phyloP scores from a whole-genome alignment of 1,284 basidiomycete genomes.

The Taiwanofungus camphoratus region DNA sequence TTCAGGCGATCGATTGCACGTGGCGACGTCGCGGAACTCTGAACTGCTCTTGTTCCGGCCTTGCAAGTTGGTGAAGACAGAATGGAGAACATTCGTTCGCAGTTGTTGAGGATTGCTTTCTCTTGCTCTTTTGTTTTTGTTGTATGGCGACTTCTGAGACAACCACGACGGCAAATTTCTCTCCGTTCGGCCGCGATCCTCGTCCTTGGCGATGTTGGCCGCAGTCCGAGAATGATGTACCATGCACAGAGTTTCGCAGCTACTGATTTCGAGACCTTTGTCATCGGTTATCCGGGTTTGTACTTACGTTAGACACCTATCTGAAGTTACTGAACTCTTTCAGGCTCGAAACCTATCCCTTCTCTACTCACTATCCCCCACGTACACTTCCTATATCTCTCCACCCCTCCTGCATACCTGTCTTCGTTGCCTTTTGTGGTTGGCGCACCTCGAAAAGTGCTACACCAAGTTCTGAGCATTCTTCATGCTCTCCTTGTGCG shows the following conservation, averaged over 20 bases:
- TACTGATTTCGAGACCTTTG: slow-evolving; percentile 71
- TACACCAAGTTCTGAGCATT: slow-evolving; percentile 62
- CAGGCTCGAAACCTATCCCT: slow-evolving; percentile 73
- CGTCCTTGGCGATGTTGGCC: slow-evolving; percentile 93
- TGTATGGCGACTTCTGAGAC: slow-evolving; percentile 12
- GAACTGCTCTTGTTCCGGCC: too few relatives aligned
- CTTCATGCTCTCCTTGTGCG: slow-evolving; percentile 56
- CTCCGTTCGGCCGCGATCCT: slow-evolving; percentile 77
- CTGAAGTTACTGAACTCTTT: neutral
- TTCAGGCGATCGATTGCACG: too few relatives aligned
- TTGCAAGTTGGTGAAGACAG: too few relatives aligned
- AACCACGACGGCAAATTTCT: slow-evolving; percentile 29
- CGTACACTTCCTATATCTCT: slow-evolving; percentile 63
- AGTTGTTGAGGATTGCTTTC: too few relatives aligned
- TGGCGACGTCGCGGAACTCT: too few relatives aligned
- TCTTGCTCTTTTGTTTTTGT: too few relatives aligned
- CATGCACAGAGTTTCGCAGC: slow-evolving; percentile 90
- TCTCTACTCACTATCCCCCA: slow-evolving; percentile 59
- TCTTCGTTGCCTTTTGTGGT: slow-evolving; percentile 66
- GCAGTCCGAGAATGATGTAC: slow-evolving; percentile 98
- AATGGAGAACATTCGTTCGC: too few relatives aligned
- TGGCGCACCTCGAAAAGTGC: slow-evolving; percentile 77
- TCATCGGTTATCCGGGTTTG: slow-evolving; percentile 86
- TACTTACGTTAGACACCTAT: neutral
- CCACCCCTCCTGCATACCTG: slow-evolving; percentile 57